Evolutionary conservation across 2,329 filamentous ascomycete genomes (phyloP), one percentile per base, ranked within the genome.

Genomic region (Coniella vitis): DNA sequence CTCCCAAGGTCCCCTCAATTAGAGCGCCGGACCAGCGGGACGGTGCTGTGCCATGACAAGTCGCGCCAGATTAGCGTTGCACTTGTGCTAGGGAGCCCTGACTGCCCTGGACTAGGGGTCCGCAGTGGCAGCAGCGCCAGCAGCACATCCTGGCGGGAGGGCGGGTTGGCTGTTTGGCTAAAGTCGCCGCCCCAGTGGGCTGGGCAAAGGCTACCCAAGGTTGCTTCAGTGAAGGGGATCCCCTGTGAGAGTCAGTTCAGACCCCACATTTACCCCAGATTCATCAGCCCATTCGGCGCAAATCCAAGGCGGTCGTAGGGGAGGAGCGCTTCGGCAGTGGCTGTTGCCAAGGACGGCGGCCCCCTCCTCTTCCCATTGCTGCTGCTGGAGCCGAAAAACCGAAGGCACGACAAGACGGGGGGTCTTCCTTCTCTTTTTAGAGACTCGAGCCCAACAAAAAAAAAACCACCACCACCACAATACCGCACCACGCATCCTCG

Each of bases 181-280:
- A n/a, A 29, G 5, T 29, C 5, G 25, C 25, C 25, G 25, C 10
- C 25, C 25, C 25, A 29, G 25, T 10, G 25, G 25, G 36, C 19
- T 10, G 12, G 14, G 12, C 29, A 22, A 40, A 29, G 25, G 25
- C 25, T 29, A 29, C 25, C 25, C 25, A 29, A 10, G 16, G 21
- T n/a, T n/a, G n/a, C n/a, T n/a, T n/a, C n/a, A n/a, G n/a, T n/a
- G 5, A 29, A 29, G 10, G 25, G 25, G 25, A 10, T 29, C 38
- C 44, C 42, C 43, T 22, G 39, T 34, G 17, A 34, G 38, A 34
- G 47, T 36, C 44, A 43, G 44, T 47, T 22, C 39, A 41, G 41
- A 44, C 48, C 41, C 51, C 51, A 53, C 48, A 48, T 47, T 47
- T 53, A 53, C 51, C 51, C 51, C 51, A 51, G 51, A 53, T 53